phyloP scores from a whole-genome alignment of 139 green algal genomes.

The Ettlia oleoabundans region DNA sequence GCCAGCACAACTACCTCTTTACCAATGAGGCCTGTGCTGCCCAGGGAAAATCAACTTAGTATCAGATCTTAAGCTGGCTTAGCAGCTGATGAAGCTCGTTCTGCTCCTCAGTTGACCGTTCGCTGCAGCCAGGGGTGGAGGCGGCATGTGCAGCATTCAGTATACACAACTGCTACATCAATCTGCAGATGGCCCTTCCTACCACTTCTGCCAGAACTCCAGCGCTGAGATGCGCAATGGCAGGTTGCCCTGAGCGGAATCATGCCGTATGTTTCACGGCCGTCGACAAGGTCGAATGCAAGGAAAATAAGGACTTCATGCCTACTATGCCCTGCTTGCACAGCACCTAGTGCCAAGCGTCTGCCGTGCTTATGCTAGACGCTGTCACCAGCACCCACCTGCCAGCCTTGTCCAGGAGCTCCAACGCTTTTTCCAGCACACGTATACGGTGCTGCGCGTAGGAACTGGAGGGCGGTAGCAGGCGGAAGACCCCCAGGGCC shows the following conservation, averaged over 20 bases:
- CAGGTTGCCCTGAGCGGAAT: no score
- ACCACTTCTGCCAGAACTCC: not conserved
- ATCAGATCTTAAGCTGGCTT: constrained; percentile 31
- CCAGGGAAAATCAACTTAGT: not conserved
- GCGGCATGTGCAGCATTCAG: no score
- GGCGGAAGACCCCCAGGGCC: constrained; percentile 18
- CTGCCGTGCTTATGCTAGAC: no score
- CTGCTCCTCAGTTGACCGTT: constrained; percentile 3
- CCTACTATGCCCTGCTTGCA: not conserved
- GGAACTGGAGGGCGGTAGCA: constrained; percentile 9
- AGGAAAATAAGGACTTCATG: no score
- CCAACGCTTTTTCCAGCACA: constrained; percentile 40
- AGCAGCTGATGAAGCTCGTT: constrained; percentile 44
- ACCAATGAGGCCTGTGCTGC: not conserved
- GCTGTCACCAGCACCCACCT: not conserved
- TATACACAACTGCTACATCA: no score
- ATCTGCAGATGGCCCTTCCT: no score
- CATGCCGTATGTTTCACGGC: no score
- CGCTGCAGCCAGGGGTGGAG: not conserved
- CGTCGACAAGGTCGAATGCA: no score
- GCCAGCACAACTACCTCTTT: not conserved
- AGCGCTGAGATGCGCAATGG: not conserved
- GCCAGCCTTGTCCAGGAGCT: constrained; percentile 32
- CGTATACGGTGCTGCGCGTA: constrained; percentile 47
- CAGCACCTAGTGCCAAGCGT: no score